Percentiles rank a stretch among this genome's conserved stretches.
phyloP scores from a whole-genome alignment of 805 yeast genomes.

The Ogataea paradorogensis region DNA sequence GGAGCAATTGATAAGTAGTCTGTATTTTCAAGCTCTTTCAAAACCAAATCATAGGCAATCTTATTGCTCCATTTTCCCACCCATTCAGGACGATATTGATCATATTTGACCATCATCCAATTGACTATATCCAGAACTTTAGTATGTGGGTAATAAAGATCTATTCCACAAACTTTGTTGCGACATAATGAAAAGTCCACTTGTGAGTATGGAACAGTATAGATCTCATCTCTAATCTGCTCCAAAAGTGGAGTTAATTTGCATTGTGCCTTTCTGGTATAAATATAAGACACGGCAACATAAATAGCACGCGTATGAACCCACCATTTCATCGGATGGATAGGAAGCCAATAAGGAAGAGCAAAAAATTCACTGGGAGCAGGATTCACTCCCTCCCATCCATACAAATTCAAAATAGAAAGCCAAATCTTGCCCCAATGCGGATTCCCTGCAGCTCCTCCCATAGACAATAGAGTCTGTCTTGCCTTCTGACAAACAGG shows the following conservation, averaged over 20 bases:
- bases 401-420: slow-evolving; percentile 71
- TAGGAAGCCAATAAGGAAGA: slow-evolving; percentile 73
- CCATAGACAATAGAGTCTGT: slow-evolving; percentile 61
- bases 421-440: slow-evolving; percentile 99
- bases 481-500: slow-evolving; percentile 78
- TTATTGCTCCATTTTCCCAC: slow-evolving; percentile 49
- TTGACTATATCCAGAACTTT: slow-evolving; percentile 61
- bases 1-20: slow-evolving; percentile 89
- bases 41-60: slow-evolving; percentile 57
- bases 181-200: slow-evolving; percentile 72
- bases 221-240: slow-evolving; percentile 78
- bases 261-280: slow-evolving; percentile 53
- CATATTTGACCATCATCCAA: slow-evolving; percentile 58
- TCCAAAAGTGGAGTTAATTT: slow-evolving; percentile 60
- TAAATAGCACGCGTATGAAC: slow-evolving; percentile 95
- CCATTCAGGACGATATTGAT: slow-evolving; percentile 77
- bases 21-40: slow-evolving; percentile 76
- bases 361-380: slow-evolving; percentile 96
- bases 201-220: slow-evolving; percentile 54
- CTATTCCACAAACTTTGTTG: slow-evolving; percentile 87
- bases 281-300: slow-evolving; percentile 79
- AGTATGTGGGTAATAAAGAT: slow-evolving; percentile 92
- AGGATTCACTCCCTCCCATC: slow-evolving; percentile 97
- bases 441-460: slow-evolving; percentile 89
- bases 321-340: slow-evolving; percentile 99